Conservation (phyloP, 768 basidiomycete species). For the Strobilomyces echinocephalus region DNA sequence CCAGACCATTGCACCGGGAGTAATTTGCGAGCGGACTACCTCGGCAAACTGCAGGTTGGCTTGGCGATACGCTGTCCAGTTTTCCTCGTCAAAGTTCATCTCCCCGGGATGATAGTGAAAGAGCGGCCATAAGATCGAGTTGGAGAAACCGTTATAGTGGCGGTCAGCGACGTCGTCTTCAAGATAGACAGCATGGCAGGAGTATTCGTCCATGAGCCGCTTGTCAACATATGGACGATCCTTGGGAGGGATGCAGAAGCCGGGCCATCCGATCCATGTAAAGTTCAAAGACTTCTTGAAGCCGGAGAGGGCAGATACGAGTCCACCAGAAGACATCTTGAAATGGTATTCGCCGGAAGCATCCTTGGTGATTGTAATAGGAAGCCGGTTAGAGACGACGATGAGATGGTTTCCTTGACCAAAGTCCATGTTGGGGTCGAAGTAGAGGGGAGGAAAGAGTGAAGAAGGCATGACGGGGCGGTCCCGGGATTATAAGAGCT, state of each 20-base stretch:
- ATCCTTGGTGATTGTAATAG: conserved; percentile 94
- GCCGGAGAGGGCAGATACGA: conserved; percentile 93
- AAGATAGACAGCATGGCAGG: conserved; percentile 96
- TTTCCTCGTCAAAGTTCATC: conserved; percentile 99
- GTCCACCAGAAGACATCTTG: conserved; percentile 98
- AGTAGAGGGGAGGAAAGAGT: conserved; percentile 21
- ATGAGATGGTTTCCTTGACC: conserved; percentile 69
- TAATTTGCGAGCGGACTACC: conserved; percentile 72
- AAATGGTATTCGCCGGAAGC: conserved; percentile 90
- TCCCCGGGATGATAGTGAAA: conserved; percentile 99
- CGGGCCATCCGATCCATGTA: conserved; percentile 97
- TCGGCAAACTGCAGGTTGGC: conserved; percentile 95
- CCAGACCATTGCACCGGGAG: conserved; percentile 94
- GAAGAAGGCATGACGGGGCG: conserved; percentile 22
- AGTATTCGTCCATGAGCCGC: conserved; percentile 90
- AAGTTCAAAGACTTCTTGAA: conserved; percentile 98
- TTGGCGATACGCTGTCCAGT: conserved; percentile 97
- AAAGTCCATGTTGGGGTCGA: conserved; percentile 40
- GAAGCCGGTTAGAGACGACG: conserved; percentile 93
- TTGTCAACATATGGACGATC: conserved; percentile 90
- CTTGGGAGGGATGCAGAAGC: conserved; percentile 88
- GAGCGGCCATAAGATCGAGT: conserved; percentile 98
- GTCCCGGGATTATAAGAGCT: conserved; percentile 25
- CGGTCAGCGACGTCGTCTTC: conserved; percentile 97
- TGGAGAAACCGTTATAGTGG: conserved; percentile 98